Percentiles rank a stretch among this genome's conserved stretches.
Conservation (phyloP, 2,329 filamentous ascomycete genomes). For the Zasmidium cellare region DNA sequence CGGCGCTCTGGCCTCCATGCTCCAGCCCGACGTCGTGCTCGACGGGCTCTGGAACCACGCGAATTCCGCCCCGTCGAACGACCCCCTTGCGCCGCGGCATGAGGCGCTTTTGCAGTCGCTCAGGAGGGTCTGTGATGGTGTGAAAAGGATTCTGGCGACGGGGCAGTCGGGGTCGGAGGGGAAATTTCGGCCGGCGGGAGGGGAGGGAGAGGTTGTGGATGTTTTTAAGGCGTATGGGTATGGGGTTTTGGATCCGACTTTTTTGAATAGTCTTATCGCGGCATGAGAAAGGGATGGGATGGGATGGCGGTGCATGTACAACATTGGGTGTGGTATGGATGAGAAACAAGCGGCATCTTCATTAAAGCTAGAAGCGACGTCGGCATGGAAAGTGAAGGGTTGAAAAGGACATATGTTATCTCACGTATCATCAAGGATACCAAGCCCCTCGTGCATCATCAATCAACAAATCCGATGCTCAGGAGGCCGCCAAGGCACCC, state of each 20-base stretch:
- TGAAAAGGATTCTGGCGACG: conserved; percentile 18
- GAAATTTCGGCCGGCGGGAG: neutral
- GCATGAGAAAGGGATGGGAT: neutral
- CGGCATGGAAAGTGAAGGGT: too few species aligned
- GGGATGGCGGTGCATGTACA: neutral
- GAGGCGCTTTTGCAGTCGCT: conserved; percentile 19
- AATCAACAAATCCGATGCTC: conserved; percentile 71
- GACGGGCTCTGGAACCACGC: conserved; percentile 23
- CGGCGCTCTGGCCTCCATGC: conserved; percentile 27
- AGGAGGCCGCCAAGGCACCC: conserved; percentile 81
- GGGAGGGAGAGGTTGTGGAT: neutral
- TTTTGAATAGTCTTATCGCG: neutral
- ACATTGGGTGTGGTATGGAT: neutral
- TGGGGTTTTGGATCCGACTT: conserved; percentile 1
- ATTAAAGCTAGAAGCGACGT: too few species aligned
- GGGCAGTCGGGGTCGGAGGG: neutral
- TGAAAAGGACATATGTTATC: too few species aligned
- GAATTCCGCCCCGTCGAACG: conserved; percentile 19
- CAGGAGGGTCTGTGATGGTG: conserved; percentile 19
- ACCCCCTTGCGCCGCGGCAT: conserved; percentile 21
- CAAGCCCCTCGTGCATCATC: too few species aligned
- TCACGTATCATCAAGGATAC: too few species aligned
- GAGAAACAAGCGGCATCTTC: too few species aligned
- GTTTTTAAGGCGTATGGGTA: neutral
- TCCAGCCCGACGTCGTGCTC: conserved; percentile 23